Evolutionary conservation across 1,139 yeast species (phyloP).

Genomic region (Chernovozyma sophiae-reginae): DNA sequence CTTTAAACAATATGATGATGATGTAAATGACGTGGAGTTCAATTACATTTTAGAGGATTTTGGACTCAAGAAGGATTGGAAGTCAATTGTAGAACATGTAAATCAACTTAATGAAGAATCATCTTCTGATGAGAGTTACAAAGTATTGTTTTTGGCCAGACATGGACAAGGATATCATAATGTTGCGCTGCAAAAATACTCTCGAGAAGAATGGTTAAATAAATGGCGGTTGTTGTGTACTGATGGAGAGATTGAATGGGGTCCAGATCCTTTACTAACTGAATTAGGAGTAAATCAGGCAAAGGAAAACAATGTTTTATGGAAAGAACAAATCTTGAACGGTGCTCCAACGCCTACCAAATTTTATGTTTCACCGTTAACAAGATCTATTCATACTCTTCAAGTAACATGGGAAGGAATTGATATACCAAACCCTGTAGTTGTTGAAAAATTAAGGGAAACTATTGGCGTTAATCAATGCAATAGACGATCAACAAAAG

Average conservation of each 20-base stretch:
- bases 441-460: constrained; percentile 60
- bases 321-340: constrained; percentile 37
- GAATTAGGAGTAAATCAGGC: constrained; percentile 49
- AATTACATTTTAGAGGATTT: constrained; percentile 45
- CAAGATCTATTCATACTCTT: constrained; percentile 58
- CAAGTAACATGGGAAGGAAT: constrained; percentile 55
- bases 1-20: constrained; percentile 46
- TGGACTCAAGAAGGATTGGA: constrained; percentile 49
- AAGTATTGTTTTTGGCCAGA: constrained; percentile 59
- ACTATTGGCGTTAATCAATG: constrained; percentile 66
- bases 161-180: constrained; percentile 83
- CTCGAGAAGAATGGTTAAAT: constrained; percentile 52
- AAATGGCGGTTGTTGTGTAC: constrained; percentile 56
- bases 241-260: constrained; percentile 58
- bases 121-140: constrained; percentile 33
- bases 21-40: constrained; percentile 46
- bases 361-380: constrained; percentile 62
- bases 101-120: constrained; percentile 31
- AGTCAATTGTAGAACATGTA: constrained; percentile 29
- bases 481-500: constrained; percentile 50
- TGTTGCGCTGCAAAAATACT: constrained; percentile 53
- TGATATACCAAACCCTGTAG: constrained; percentile 28
- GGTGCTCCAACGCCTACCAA: constrained; percentile 54
- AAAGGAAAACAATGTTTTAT: constrained; percentile 38
- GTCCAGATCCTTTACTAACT: constrained; percentile 66